Conservation (phyloP, 1,139 yeast species). For the Pichia sp. region DNA sequence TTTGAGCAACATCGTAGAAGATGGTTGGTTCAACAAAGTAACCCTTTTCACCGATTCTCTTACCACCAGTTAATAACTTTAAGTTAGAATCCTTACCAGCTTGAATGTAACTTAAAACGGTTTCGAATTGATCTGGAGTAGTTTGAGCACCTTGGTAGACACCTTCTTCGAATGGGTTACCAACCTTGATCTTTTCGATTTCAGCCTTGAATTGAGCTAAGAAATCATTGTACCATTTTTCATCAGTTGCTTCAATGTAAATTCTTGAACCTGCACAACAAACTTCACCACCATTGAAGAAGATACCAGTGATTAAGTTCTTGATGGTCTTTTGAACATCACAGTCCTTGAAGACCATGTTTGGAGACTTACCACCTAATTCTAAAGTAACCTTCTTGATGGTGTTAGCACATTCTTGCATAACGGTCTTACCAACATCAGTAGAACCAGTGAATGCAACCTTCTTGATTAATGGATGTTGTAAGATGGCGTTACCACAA, state of each 20-base stretch:
- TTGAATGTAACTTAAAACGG: slow-evolving; percentile 71
- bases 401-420: slow-evolving; percentile 68
- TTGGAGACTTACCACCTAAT: slow-evolving; percentile 87
- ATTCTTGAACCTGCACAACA: slow-evolving; percentile 88
- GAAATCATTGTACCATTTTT: slow-evolving; percentile 67
- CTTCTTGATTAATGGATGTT: slow-evolving; percentile 69
- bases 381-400: slow-evolving; percentile 81
- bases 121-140: slow-evolving; percentile 69
- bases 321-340: slow-evolving; percentile 62
- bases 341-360: slow-evolving; percentile 74
- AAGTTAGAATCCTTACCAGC: slow-evolving; percentile 78
- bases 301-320: slow-evolving; percentile 60
- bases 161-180: slow-evolving; percentile 72
- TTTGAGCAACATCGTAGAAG: slow-evolving; percentile 65
- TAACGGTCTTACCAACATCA: slow-evolving; percentile 72
- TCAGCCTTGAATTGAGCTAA: slow-evolving; percentile 55
- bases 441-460: slow-evolving; percentile 89
- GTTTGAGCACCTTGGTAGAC: slow-evolving; percentile 88
- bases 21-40: slow-evolving; percentile 79
- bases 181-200: slow-evolving; percentile 55
- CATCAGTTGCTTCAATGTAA: slow-evolving; percentile 55
- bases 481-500: slow-evolving; percentile 72
- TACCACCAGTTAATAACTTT: slow-evolving; percentile 73
- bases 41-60: slow-evolving; percentile 65
- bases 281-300: slow-evolving; percentile 85